phyloP scores from a whole-genome alignment of 1,284 basidiomycete species.

The Cryptococcus floricola region DNA sequence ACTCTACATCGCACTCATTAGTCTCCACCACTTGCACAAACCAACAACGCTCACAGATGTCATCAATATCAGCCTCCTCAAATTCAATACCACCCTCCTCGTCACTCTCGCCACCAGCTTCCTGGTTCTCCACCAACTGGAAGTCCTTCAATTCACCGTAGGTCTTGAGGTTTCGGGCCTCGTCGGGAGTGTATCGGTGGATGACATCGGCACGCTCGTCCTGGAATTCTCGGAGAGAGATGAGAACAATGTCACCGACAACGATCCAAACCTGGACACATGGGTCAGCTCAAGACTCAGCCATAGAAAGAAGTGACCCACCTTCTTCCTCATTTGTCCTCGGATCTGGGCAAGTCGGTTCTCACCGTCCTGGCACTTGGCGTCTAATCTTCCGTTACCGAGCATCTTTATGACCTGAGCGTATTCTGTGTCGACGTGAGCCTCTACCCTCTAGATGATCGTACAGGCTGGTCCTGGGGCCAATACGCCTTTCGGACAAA shows the following conservation, averaged over 20 bases:
- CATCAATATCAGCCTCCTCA: conserved; percentile 65
- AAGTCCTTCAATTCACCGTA: conserved; percentile 97
- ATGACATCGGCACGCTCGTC: conserved; percentile 99
- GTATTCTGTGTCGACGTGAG: conserved; percentile 62
- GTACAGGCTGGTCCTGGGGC: not conserved
- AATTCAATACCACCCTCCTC: conserved; percentile 86
- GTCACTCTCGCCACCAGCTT: conserved; percentile 54
- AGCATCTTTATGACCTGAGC: conserved; percentile 99
- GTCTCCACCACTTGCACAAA: not conserved
- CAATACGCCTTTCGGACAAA: not conserved
- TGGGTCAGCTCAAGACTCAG: not conserved
- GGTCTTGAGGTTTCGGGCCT: conserved; percentile 75
- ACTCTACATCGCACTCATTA: too few species aligned
- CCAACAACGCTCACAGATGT: conserved; percentile 41
- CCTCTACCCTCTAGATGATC: not conserved
- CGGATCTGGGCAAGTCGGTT: conserved; percentile 96
- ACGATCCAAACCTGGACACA: conserved; percentile 91
- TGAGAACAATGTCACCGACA: conserved; percentile 93
- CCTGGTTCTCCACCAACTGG: conserved; percentile 96
- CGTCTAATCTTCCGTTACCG: conserved; percentile 95
- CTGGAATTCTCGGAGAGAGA: conserved; percentile 98
- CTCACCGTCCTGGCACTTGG: conserved; percentile 97
- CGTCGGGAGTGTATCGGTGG: conserved; percentile 96
- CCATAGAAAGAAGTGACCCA: conserved; percentile 45
- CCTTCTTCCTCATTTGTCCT: conserved; percentile 99